Percentiles rank a stretch among this genome's conserved stretches.
These are phyloP conservation scores for Pulveroboletus sp. DNA, from an alignment of 768 basidiomycete genomes.

Conservation along the genomic window DNA sequence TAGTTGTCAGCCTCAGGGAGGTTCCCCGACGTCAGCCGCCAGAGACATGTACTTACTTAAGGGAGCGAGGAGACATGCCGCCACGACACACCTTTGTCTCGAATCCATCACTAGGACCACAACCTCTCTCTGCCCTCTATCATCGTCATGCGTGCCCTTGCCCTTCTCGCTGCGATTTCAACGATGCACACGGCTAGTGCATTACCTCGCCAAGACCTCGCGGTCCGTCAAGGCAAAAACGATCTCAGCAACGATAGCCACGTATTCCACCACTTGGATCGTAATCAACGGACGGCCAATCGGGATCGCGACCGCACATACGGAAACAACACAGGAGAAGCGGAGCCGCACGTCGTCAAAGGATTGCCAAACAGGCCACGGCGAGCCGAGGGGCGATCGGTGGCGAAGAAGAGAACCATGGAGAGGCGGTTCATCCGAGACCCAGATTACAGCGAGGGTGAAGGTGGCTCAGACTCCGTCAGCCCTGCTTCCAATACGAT, in stretches of 20 bases:
- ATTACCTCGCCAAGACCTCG: slow-evolving; percentile 23
- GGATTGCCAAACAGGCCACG: not conserved
- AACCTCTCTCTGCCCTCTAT: slow-evolving; percentile 2
- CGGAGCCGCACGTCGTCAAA: not conserved
- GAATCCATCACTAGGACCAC: slow-evolving; percentile 5
- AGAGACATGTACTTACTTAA: slow-evolving; percentile 4
- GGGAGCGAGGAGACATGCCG: no score
- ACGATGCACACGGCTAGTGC: slow-evolving; percentile 17
- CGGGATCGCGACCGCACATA: slow-evolving; percentile 6
- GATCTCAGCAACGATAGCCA: slow-evolving; percentile 19
- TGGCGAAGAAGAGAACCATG: not conserved
- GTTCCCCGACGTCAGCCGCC: slow-evolving; percentile 22
- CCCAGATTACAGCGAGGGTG: slow-evolving; percentile 27
- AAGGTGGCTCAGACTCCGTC: slow-evolving; percentile 1
- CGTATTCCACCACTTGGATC: slow-evolving; percentile 29
- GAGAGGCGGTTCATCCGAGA: slow-evolving; percentile 17
- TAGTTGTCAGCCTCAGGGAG: slow-evolving; percentile 16
- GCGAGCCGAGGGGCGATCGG: not conserved
- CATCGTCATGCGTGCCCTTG: slow-evolving; percentile 26
- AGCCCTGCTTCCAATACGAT: slow-evolving; percentile 10
- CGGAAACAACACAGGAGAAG: not conserved
- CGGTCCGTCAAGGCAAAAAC: slow-evolving; percentile 10
- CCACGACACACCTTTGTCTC: not conserved
- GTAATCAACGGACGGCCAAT: slow-evolving; percentile 23
- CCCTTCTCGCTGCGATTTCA: slow-evolving; percentile 24